Evolutionary conservation across 148 eudicot genomes (phyloP).

Genomic region (Cornus florida): DNA sequence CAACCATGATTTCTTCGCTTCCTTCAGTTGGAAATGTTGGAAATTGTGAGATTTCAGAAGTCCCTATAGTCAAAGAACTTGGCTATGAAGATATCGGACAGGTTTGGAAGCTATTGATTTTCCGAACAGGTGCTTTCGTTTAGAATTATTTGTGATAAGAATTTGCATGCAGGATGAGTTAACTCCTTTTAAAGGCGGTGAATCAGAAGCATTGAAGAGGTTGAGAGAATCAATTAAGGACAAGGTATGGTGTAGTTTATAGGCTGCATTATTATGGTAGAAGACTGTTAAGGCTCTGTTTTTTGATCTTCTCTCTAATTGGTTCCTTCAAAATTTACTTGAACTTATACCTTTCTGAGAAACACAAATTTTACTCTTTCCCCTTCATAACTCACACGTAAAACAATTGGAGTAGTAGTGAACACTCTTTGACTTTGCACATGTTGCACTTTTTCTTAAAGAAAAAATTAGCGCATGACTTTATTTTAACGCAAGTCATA

Average conservation of each 20-base stretch:
- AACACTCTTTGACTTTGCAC: neutral
- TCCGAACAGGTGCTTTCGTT: neutral
- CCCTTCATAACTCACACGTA: neutral
- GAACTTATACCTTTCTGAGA: neutral
- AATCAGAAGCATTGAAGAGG: constrained; percentile 81
- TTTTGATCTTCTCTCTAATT: neutral
- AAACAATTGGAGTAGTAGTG: neutral
- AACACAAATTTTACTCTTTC: neutral
- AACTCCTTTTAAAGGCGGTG: constrained; percentile 87
- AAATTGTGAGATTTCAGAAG: constrained; percentile 41
- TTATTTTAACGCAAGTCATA: too few relatives aligned
- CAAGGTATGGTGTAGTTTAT: constrained; percentile 43
- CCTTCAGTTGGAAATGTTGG: constrained; percentile 23
- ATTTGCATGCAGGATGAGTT: constrained; percentile 55
- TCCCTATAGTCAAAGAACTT: constrained; percentile 71
- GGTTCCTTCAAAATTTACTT: neutral
- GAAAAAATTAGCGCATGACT: too few relatives aligned
- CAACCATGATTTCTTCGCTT: constrained; percentile 28
- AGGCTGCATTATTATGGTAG: neutral
- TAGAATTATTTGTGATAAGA: neutral
- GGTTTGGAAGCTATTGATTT: constrained; percentile 35
- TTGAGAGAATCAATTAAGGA: constrained; percentile 51
- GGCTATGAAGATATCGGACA: constrained; percentile 62
- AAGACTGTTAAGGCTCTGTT: neutral
- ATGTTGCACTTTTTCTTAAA: neutral